These are phyloP conservation scores for Ceratocystis diversiconidia DNA, from an alignment of 2,329 filamentous ascomycete genomes.

Conservation along the genomic window DNA sequence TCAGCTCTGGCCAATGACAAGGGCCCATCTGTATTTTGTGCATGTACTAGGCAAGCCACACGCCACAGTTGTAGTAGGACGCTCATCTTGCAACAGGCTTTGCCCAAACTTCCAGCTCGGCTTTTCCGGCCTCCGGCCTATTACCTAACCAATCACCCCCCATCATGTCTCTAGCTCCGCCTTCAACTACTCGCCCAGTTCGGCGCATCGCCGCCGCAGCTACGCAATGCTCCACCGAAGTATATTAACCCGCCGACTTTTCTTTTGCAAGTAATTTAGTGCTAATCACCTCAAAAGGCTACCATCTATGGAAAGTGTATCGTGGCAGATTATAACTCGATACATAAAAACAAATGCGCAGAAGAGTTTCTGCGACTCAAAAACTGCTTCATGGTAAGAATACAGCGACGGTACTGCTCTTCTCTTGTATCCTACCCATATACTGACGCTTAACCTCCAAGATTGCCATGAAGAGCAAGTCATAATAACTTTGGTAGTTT, in stretches of 20 bases:
- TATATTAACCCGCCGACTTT: constrained; percentile 21
- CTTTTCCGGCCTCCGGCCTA: not conserved
- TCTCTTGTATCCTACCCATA: not conserved
- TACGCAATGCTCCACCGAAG: constrained; percentile 42
- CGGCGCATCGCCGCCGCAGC: constrained; percentile 41
- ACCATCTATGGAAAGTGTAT: constrained; percentile 84
- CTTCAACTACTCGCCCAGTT: constrained; percentile 32
- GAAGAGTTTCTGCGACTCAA: constrained; percentile 76
- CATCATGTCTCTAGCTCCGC: constrained; percentile 19
- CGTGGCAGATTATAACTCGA: constrained; percentile 73
- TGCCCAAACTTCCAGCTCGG: not conserved
- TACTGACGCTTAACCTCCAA: not conserved
- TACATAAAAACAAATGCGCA: constrained; percentile 80
- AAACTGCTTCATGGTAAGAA: constrained; percentile 63
- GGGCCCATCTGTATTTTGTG: no score
- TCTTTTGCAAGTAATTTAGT: not conserved
- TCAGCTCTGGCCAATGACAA: not conserved
- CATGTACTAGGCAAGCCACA: no score
- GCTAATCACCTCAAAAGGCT: constrained; percentile 40
- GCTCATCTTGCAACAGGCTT: no score
- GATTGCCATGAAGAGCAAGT: constrained; percentile 3
- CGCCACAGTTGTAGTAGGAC: no score
- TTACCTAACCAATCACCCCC: not conserved
- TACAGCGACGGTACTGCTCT: not conserved
- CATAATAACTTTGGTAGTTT: not conserved